A percentile compares a stretch with the other conserved stretches of the same genome.
Conservation (phyloP, 306 rosid genomes). For the Prunus mongolica region DNA sequence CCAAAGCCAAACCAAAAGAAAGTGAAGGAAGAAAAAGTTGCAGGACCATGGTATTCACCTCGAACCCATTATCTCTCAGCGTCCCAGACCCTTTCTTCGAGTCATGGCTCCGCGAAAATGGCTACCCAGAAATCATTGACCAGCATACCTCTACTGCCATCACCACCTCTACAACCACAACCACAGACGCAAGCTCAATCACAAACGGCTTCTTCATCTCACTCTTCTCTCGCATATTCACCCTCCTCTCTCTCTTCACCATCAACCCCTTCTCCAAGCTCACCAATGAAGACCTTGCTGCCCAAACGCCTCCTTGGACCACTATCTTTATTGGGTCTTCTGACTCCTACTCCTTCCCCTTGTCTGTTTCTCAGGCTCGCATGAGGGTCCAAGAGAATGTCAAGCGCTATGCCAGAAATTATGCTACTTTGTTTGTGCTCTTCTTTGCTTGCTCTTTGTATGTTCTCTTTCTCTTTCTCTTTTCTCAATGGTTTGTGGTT, state of each 20-base stretch:
- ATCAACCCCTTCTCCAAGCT: conserved; percentile 84
- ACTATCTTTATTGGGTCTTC: conserved; percentile 49
- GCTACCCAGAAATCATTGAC: conserved; percentile 87
- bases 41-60: conserved; percentile 56
- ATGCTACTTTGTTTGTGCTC: conserved; percentile 66
- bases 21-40: background rate
- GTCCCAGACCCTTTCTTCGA: conserved; percentile 89
- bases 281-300: conserved; percentile 61
- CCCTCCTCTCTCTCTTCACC: conserved; percentile 67
- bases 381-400: conserved; percentile 82
- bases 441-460: conserved; percentile 78
- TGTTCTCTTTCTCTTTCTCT: conserved; percentile 9
- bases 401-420: conserved; percentile 87
- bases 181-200: conserved; percentile 23
- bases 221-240: conserved; percentile 50
- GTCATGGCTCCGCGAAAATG: conserved; percentile 91
- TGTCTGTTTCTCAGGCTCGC: conserved; percentile 72
- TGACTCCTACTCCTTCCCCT: conserved; percentile 75
- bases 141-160: conserved; percentile 46
- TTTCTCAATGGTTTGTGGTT: background rate
- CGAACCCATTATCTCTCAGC: conserved; percentile 91
- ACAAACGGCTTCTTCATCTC: conserved; percentile 41
- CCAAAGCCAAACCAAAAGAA: background rate
- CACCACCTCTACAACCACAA: background rate
- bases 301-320: conserved; percentile 77